Evolutionary conservation across 306 rosid species (phyloP).

Genomic region (Lathyrus aphaca): DNA sequence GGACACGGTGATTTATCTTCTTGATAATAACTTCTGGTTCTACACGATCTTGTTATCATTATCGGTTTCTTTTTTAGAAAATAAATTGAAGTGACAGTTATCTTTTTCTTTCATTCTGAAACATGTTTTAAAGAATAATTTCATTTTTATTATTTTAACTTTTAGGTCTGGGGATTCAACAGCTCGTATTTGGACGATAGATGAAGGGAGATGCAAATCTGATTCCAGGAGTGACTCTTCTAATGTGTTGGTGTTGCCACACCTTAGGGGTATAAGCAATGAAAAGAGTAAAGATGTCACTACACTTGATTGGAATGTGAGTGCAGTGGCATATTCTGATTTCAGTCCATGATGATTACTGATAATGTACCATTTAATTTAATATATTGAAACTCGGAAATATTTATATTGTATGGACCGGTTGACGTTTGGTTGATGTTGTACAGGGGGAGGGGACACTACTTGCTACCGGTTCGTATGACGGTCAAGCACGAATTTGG

Average conservation of each 20-base stretch:
- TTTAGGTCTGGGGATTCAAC: constrained; percentile 93
- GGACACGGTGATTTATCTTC: constrained; percentile 10
- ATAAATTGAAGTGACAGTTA: neutral
- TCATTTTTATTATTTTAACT: constrained; percentile 17
- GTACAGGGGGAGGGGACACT: constrained; percentile 83
- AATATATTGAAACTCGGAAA: neutral
- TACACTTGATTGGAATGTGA: constrained; percentile 98
- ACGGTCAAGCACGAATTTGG: constrained; percentile 99
- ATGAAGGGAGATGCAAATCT: constrained; percentile 65
- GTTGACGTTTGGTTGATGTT: constrained; percentile 23
- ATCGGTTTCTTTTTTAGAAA: constrained; percentile 17
- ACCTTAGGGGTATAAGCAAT: constrained; percentile 72
- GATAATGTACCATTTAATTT: neutral
- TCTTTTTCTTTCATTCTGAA: constrained; percentile 7
- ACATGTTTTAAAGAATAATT: constrained; percentile 1
- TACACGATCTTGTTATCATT: neutral
- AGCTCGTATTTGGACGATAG: constrained; percentile 91
- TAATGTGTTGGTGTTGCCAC: constrained; percentile 81
- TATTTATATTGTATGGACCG: constrained; percentile 1
- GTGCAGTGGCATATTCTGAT: constrained; percentile 40
- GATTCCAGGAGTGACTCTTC: constrained; percentile 53
- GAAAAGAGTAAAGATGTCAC: constrained; percentile 94
- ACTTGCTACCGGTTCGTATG: constrained; percentile 97
- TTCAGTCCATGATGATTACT: neutral
- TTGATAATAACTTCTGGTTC: constrained; percentile 2